Conservation (phyloP, 768 basidiomycete genomes). For the Chiua virens region DNA sequence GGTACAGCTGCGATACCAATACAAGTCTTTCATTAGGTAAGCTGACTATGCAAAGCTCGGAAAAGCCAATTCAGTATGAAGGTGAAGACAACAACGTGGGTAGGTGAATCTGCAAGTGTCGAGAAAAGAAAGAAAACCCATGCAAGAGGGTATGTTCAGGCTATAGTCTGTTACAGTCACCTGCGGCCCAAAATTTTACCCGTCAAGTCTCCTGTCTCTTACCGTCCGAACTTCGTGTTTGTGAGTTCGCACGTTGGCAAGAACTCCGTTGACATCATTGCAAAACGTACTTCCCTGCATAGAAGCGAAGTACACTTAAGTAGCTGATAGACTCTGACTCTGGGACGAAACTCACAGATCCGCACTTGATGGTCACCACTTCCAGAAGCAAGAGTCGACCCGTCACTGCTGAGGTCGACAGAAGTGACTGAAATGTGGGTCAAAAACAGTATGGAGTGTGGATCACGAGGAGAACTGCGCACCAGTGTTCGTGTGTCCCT, state of each 20-base stretch:
- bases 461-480: conserved; percentile 22
- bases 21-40: conserved; percentile 23
- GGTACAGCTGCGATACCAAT: not conserved
- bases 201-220: conserved; percentile 5
- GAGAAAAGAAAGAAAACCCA: no score
- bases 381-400: conserved; percentile 34
- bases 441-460: conserved; percentile 12
- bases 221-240: conserved; percentile 4
- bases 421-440: conserved; percentile 32
- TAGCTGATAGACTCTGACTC: conserved; percentile 11
- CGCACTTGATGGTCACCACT: conserved; percentile 38
- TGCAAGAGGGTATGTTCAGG: not conserved
- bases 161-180: conserved; percentile 4
- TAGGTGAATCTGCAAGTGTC: not conserved
- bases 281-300: conserved; percentile 27
- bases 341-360: conserved; percentile 32
- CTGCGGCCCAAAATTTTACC: not conserved
- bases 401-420: conserved; percentile 37
- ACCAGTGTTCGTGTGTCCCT: conserved; percentile 36
- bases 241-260: not conserved
- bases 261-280: conserved; percentile 18
- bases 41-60: conserved; percentile 3
- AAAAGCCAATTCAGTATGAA: not conserved
- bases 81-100: not conserved
- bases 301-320: conserved; percentile 11